Conservation (phyloP, 768 basidiomycete genomes). For the Termitomyces sp. region DNA sequence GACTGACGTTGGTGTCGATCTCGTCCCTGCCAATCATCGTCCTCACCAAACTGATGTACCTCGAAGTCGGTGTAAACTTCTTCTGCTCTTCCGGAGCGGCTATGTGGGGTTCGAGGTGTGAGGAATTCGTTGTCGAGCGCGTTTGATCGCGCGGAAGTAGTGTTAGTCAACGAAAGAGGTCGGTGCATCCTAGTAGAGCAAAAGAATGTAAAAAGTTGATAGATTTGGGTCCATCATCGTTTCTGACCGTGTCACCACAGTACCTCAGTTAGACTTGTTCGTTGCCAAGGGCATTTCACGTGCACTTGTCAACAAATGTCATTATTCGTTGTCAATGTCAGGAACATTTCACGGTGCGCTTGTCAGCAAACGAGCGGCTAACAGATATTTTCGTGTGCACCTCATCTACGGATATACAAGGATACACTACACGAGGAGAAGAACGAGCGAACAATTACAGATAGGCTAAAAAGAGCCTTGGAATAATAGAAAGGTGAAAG, state of each 20-base stretch:
- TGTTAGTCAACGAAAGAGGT: constrained; percentile 30
- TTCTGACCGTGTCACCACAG: background rate
- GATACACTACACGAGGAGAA: background rate
- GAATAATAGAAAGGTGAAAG: background rate
- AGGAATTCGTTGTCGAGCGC: constrained; percentile 29
- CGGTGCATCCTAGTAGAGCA: constrained; percentile 30
- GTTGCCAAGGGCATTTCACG: background rate
- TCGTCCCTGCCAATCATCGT: constrained; percentile 29
- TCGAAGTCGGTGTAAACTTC: constrained; percentile 47
- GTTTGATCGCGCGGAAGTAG: constrained; percentile 25
- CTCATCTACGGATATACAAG: too few species aligned
- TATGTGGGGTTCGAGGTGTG: constrained; percentile 61
- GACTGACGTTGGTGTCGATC: constrained; percentile 30
- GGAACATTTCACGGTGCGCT: too few species aligned
- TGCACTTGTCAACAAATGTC: background rate
- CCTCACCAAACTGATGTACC: constrained; percentile 30
- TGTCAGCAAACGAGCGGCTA: too few species aligned
- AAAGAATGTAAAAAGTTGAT: background rate
- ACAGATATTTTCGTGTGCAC: background rate
- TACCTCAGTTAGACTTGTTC: background rate
- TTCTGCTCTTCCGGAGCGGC: constrained; percentile 51
- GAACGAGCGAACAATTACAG: background rate
- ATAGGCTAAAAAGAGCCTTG: background rate
- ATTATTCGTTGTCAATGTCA: too few species aligned
- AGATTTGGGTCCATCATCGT: background rate